Evolutionary conservation across 768 basidiomycete species (phyloP).

Genomic region (Megacollybia marginata): DNA sequence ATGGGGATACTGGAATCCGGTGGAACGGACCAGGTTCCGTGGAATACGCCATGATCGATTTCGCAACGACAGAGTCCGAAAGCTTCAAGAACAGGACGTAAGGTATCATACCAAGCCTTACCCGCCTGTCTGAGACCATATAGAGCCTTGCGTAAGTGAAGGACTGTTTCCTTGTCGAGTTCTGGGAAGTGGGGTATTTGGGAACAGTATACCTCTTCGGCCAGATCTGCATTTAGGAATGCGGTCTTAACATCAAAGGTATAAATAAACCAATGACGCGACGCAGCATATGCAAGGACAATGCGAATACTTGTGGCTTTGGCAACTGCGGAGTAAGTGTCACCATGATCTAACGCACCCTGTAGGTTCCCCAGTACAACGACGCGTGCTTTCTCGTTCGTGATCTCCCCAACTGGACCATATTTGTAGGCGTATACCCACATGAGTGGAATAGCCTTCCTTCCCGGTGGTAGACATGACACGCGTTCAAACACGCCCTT

Average conservation of each 20-base stretch:
- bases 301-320: slow-evolving; percentile 8
- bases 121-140: too few species aligned
- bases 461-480: too few species aligned
- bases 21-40: too few species aligned
- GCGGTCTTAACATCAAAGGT: slow-evolving; percentile 4
- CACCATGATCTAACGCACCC: slow-evolving; percentile 20
- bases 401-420: neutral
- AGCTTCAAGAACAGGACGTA: too few species aligned
- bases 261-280: slow-evolving; percentile 19
- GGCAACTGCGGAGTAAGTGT: slow-evolving; percentile 8
- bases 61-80: too few species aligned
- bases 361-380: slow-evolving; percentile 17
- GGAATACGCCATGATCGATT: too few species aligned
- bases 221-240: slow-evolving; percentile 6
- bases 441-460: neutral
- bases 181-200: neutral
- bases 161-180: too few species aligned
- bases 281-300: slow-evolving; percentile 20
- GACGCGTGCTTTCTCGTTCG: neutral
- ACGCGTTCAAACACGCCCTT: neutral
- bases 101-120: too few species aligned
- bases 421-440: neutral
- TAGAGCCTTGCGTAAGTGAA: too few species aligned
- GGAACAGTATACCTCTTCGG: slow-evolving; percentile 10
- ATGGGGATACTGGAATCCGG: too few species aligned